Evolutionary conservation across 1,139 yeast genomes (phyloP).

Genomic region (Suhomyces atakaporum): DNA sequence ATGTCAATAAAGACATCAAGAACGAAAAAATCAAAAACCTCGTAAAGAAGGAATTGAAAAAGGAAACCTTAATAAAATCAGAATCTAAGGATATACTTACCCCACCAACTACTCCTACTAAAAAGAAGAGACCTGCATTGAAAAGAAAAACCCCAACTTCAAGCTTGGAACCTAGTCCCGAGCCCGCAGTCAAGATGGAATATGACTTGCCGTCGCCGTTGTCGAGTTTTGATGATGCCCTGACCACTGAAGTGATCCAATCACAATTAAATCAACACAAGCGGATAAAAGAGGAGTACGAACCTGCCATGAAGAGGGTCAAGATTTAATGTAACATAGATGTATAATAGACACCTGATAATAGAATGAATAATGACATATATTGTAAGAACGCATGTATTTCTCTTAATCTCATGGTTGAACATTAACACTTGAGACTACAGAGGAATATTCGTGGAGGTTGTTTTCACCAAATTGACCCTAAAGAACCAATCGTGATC

Average conservation of each 20-base stretch:
- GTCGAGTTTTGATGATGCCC: conserved; percentile 19
- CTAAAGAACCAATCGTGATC: too few species aligned
- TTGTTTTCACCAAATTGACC: too few species aligned
- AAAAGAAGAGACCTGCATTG: conserved; percentile 21
- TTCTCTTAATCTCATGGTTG: too few species aligned
- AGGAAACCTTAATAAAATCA: conserved; percentile 6
- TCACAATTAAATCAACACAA: conserved; percentile 10
- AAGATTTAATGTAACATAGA: conserved; percentile 5
- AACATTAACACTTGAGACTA: too few species aligned
- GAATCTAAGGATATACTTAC: conserved; percentile 19
- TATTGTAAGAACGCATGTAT: too few species aligned
- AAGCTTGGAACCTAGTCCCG: conserved; percentile 2
- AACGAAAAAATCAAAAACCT: conserved; percentile 11
- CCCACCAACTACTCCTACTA: conserved; percentile 37
- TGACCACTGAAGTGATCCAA: too few species aligned
- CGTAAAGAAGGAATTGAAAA: conserved; percentile 12
- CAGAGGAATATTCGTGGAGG: too few species aligned
- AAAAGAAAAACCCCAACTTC: conserved; percentile 8
- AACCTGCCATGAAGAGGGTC: conserved; percentile 7
- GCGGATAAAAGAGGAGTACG: conserved; percentile 2
- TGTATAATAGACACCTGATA: conserved; percentile 1
- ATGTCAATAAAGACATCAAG: conserved; percentile 13
- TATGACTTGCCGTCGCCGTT: conserved; percentile 24
- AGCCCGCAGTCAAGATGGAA: conserved; percentile 6
- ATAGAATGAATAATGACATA: too few species aligned